A percentile compares a stretch with the other conserved stretches of the same genome.
phyloP scores from a whole-genome alignment of 2,329 filamentous ascomycete genomes.

The Thelonectria blattea region DNA sequence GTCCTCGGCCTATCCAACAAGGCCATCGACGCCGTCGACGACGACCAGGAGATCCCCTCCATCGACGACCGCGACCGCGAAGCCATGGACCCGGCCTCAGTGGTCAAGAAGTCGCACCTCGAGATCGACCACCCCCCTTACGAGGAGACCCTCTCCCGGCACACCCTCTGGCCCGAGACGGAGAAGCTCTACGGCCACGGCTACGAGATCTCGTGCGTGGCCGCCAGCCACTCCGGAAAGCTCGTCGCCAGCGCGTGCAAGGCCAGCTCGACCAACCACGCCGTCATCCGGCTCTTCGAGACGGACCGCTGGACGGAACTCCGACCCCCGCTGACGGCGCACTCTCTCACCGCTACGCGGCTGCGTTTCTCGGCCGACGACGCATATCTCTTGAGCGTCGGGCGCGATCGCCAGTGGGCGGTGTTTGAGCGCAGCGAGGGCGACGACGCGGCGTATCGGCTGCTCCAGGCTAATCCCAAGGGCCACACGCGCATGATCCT shows the following conservation, averaged over 20 bases:
- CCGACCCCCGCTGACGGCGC: slow-evolving; percentile 79
- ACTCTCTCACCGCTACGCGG: slow-evolving; percentile 84
- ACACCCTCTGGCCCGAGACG: slow-evolving; percentile 93
- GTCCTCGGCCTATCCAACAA: slow-evolving; percentile 97
- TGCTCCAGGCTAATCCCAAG: slow-evolving; percentile 74
- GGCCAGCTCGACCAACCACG: slow-evolving; percentile 91
- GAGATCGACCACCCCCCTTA: slow-evolving; percentile 77
- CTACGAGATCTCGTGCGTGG: slow-evolving; percentile 91
- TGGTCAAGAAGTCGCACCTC: slow-evolving; percentile 65
- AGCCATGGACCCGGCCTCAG: slow-evolving; percentile 60
- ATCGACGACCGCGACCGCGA: slow-evolving; percentile 58
- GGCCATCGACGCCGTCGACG: slow-evolving; percentile 69
- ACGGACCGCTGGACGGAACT: slow-evolving; percentile 88
- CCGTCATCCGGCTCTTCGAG: slow-evolving; percentile 90
- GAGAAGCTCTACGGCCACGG: slow-evolving; percentile 98
- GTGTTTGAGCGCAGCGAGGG: slow-evolving; percentile 67
- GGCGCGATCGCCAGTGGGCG: slow-evolving; percentile 89
- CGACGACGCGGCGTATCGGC: slow-evolving; percentile 55
- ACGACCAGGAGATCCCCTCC: slow-evolving; percentile 52
- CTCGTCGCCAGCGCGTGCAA: slow-evolving; percentile 91
- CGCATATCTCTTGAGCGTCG: slow-evolving; percentile 80
- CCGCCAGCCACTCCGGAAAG: slow-evolving; percentile 74
- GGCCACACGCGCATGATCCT: slow-evolving; percentile 93
- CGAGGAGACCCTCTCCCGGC: slow-evolving; percentile 86
- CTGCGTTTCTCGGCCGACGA: slow-evolving; percentile 82